Evolutionary conservation across 805 yeast species (phyloP).

Genomic region (Candida manassasensis): DNA sequence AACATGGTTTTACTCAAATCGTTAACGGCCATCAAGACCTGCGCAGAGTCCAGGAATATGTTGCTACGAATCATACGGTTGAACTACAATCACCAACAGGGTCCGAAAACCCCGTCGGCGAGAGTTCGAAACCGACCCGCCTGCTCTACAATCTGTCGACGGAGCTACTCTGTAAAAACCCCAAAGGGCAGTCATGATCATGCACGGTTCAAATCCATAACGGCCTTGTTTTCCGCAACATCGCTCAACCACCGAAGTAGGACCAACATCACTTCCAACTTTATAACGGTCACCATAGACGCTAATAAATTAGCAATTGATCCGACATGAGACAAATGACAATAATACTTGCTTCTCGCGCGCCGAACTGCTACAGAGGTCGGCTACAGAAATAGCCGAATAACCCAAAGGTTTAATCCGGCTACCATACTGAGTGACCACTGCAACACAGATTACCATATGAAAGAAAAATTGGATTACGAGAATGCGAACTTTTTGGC

Average conservation of each 20-base stretch:
- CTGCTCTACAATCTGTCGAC: conserved; percentile 92
- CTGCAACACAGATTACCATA: conserved; percentile 51
- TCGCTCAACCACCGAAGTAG: conserved; percentile 53
- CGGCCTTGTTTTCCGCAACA: conserved; percentile 18
- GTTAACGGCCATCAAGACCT: conserved; percentile 81
- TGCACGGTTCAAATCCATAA: conserved; percentile 11
- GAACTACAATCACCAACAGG: conserved; percentile 49
- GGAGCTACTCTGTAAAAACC: conserved; percentile 83
- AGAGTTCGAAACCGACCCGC: conserved; percentile 63
- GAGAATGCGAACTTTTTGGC: not conserved
- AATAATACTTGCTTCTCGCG: conserved; percentile 58
- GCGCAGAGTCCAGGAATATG: conserved; percentile 99
- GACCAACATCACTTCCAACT: conserved; percentile 30
- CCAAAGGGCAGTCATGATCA: conserved; percentile 14
- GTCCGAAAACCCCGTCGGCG: conserved; percentile 14
- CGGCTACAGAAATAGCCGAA: conserved; percentile 27
- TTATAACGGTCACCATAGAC: conserved; percentile 17
- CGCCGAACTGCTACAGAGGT: conserved; percentile 59
- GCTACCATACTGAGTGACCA: conserved; percentile 34
- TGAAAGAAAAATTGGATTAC: conserved; percentile 8
- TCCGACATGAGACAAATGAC: conserved; percentile 8
- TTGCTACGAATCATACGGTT: conserved; percentile 72
- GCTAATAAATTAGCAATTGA: conserved; percentile 15
- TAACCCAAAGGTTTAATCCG: conserved; percentile 29
- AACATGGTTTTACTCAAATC: conserved; percentile 99